These are phyloP conservation scores for Abortiporus biennis DNA, from an alignment of 1,284 basidiomycete species.

Conservation along the genomic window DNA sequence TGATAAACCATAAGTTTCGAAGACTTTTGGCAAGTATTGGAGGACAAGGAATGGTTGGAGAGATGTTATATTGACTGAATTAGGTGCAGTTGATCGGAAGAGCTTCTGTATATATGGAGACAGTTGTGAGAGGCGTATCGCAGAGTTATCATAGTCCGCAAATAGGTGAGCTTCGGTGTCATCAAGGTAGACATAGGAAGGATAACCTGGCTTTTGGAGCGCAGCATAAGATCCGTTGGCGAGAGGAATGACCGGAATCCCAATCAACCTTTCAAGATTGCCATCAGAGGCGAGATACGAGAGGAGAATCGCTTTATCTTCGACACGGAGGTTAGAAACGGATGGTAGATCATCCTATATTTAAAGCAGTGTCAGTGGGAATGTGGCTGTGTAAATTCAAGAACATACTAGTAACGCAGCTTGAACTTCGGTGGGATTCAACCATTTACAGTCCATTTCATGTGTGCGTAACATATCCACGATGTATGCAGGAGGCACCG, in stretches of 20 bases:
- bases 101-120: background rate
- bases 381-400: no score
- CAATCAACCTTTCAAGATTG: no score
- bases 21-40: no score
- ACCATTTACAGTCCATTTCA: background rate
- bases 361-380: no score
- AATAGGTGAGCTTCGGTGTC: background rate
- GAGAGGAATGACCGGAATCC: conserved; percentile 1
- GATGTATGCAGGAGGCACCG: background rate
- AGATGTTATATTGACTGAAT: background rate
- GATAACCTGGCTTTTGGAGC: background rate
- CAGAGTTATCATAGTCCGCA: background rate
- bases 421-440: background rate
- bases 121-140: background rate
- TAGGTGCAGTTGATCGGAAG: background rate
- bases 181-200: conserved; percentile 2
- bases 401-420: background rate
- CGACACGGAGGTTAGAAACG: no score
- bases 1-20: no score
- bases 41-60: no score
- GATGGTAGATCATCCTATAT: no score
- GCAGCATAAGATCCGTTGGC: conserved; percentile 2
- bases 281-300: no score
- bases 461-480: background rate
- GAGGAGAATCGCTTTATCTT: no score